Evolutionary conservation across 208 protist genomes (phyloP), one percentile per base, ranked within the genome.

Genomic region (Acanthamoeba rhysodes): DNA sequence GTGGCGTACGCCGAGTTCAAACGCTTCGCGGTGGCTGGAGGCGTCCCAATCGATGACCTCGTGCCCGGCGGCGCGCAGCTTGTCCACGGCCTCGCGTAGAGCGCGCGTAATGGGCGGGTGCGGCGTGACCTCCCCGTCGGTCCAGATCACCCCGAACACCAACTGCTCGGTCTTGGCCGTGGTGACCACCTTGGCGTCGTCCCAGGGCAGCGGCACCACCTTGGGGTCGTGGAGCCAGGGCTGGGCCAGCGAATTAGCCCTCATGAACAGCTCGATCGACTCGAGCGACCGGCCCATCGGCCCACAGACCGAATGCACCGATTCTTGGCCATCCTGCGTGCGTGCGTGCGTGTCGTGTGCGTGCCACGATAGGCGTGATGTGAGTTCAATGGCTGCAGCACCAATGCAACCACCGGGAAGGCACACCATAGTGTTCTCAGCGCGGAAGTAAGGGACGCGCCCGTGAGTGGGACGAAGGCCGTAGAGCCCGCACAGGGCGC

Each of bases 181-280:
- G 14, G 24, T 34, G 53, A 0, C 48, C 29, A 68, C 48, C n/a
- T 62, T 34, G 82, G 18, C n/a, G 14, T 37, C 22, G 37, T 85
- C 27, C 92, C 92, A 95, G 22, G 92, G 92, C 22, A 90, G 24
- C n/a, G 66, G 92, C 48, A 29, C 18, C 84, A 94, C 53, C 32
- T 53, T 27, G 29, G 88, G 84, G 92, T 88, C 72, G 24, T 27
- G 27, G 24, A 50, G 53, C 66, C 66, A 92, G 22, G 93, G 82
- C 57, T 27, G 27, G 66, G 34, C 53, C 45, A 24, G 93, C 10
- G 72, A 32, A 10, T 80, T 80, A 6, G 90, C 50, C 50, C 24
- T 1, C 94, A 95, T 95, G 37, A 95, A 57, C 16, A 95, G 84
- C 57, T 95, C 94, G 29, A 94, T 16, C 72, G 92, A 80, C 18